phyloP scores from a whole-genome alignment of 768 basidiomycete genomes.

The Lactarius quietus region DNA sequence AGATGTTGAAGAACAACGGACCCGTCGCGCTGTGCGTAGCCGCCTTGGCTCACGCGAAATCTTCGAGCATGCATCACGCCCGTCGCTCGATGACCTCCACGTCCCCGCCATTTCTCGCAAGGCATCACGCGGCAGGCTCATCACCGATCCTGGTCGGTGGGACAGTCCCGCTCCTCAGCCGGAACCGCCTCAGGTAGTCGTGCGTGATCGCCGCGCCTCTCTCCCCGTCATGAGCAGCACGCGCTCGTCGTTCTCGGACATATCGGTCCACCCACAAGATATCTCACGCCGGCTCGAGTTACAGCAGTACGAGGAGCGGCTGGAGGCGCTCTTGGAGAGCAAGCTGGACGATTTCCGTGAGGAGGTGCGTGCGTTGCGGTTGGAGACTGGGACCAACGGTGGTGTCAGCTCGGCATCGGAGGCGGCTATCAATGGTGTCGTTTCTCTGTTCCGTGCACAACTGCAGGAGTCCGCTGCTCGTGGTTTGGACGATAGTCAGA shows the following conservation, averaged over 20 bases:
- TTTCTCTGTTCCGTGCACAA: slow-evolving; percentile 64
- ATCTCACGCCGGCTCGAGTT: slow-evolving; percentile 53
- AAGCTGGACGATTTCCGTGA: slow-evolving; percentile 53
- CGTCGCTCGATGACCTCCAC: slow-evolving; percentile 74
- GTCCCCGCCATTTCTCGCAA: slow-evolving; percentile 66
- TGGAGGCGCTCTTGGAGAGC: slow-evolving; percentile 65
- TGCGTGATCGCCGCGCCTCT: slow-evolving; percentile 33
- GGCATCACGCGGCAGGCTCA: slow-evolving; percentile 49
- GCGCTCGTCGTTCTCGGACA: slow-evolving; percentile 43
- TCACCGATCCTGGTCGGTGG: slow-evolving; percentile 53
- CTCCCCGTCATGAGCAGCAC: slow-evolving; percentile 44
- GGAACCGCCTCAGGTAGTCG: slow-evolving; percentile 40
- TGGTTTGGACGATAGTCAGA: slow-evolving; percentile 55
- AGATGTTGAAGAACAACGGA: slow-evolving; percentile 57
- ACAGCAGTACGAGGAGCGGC: slow-evolving; percentile 56
- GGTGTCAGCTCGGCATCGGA: slow-evolving; percentile 42
- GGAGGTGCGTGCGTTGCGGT: slow-evolving; percentile 34
- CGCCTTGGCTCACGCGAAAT: slow-evolving; percentile 71
- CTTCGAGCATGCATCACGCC: slow-evolving; percentile 61
- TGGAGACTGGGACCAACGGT: slow-evolving; percentile 21
- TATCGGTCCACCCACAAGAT: slow-evolving; percentile 46
- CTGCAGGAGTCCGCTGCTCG: slow-evolving; percentile 58
- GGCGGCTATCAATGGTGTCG: slow-evolving; percentile 60
- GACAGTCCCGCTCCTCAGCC: slow-evolving; percentile 32
- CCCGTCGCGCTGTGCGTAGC: slow-evolving; percentile 69